phyloP scores from a whole-genome alignment of 768 basidiomycete genomes.

The Chalciporus piperatus region DNA sequence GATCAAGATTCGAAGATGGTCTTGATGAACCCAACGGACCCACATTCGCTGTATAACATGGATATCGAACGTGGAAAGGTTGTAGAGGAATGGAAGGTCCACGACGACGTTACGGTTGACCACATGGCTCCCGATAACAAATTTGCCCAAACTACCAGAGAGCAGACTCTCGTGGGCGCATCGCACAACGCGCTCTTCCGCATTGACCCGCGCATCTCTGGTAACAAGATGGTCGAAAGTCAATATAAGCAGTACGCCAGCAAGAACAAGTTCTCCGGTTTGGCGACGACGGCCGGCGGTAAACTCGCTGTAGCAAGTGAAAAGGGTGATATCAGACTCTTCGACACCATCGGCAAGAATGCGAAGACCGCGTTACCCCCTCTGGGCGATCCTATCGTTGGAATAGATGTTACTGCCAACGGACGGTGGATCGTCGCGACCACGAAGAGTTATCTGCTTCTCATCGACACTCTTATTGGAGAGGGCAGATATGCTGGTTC shows the following conservation, averaged over 20 bases:
- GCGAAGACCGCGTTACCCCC: constrained; percentile 97
- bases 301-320: constrained; percentile 91
- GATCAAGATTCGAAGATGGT: constrained; percentile 97
- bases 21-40: constrained; percentile 78
- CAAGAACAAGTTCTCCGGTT: constrained; percentile 94
- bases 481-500: constrained; percentile 82
- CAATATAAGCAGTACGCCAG: constrained; percentile 95
- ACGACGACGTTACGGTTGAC: constrained; percentile 80
- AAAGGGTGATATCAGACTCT: constrained; percentile 95
- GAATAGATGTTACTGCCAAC: constrained; percentile 90
- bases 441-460: constrained; percentile 86
- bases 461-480: constrained; percentile 94
- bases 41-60: constrained; percentile 82
- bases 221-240: constrained; percentile 89
- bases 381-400: constrained; percentile 91
- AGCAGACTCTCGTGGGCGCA: constrained; percentile 90
- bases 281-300: constrained; percentile 83
- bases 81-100: constrained; percentile 98
- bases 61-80: constrained; percentile 95
- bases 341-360: constrained; percentile 95
- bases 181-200: constrained; percentile 97
- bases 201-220: constrained; percentile 92
- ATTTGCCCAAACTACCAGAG: constrained; percentile 88
- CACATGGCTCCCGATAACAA: constrained; percentile 93
- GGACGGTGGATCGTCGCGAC: constrained; percentile 96